A percentile compares a stretch with the other conserved stretches of the same genome.
phyloP scores from a whole-genome alignment of 768 basidiomycete species.

The Brasilioporus rufonigricans region DNA sequence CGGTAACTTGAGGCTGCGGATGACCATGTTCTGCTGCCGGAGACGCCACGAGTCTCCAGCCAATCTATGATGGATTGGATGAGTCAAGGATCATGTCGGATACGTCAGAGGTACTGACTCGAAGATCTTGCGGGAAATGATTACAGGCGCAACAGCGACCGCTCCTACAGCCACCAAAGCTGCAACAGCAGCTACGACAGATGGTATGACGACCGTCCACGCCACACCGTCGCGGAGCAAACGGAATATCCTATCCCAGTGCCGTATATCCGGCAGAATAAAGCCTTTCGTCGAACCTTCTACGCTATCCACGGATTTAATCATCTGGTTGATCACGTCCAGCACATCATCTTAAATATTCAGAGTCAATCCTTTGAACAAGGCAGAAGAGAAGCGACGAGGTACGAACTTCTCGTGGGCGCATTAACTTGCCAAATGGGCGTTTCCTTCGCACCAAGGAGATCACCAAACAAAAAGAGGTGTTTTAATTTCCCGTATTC shows the following conservation, averaged over 20 bases:
- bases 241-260: slow-evolving; percentile 3
- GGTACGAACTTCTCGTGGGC: background rate
- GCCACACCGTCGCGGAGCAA: background rate
- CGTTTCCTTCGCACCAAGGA: slow-evolving; percentile 1
- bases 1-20: background rate
- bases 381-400: background rate
- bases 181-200: background rate
- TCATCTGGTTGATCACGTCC: slow-evolving; percentile 4
- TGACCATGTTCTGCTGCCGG: background rate
- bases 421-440: slow-evolving; percentile 3
- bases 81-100: background rate
- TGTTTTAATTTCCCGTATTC: slow-evolving; percentile 17
- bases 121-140: background rate
- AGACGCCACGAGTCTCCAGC: background rate
- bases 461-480: slow-evolving; percentile 9
- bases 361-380: background rate
- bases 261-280: slow-evolving; percentile 1
- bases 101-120: background rate
- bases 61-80: background rate
- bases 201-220: slow-evolving; percentile 2
- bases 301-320: slow-evolving; percentile 5
- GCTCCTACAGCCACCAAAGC: background rate
- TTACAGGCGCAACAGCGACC: background rate
- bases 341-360: background rate
- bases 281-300: slow-evolving; percentile 4